Conservation (phyloP, 495 filamentous ascomycete species). For the Penicillium daleae region DNA sequence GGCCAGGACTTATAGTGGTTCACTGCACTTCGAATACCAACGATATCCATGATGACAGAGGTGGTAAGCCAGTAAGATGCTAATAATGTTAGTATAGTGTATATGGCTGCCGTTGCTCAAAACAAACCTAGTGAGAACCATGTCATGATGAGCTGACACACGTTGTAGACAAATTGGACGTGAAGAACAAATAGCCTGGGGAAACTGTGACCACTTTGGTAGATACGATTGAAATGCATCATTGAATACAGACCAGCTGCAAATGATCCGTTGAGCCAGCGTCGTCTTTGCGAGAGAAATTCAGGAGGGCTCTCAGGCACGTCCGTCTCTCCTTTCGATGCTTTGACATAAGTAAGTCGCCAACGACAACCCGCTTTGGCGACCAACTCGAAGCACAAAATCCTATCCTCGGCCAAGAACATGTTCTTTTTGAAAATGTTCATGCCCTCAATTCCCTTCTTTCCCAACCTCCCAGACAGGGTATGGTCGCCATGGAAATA, state of each 20-base stretch:
- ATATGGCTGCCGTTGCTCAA: background rate
- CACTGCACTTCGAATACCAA: slow-evolving; percentile 62
- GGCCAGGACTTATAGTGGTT: slow-evolving; percentile 53
- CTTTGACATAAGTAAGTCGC: slow-evolving; percentile 97
- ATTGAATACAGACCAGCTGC: slow-evolving; percentile 87
- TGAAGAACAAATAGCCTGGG: slow-evolving; percentile 92
- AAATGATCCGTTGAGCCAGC: slow-evolving; percentile 94
- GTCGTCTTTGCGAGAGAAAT: slow-evolving; percentile 86
- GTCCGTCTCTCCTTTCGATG: slow-evolving; percentile 96
- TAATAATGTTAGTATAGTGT: slow-evolving; percentile 19
- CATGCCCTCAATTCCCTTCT: slow-evolving; percentile 99
- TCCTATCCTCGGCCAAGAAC: slow-evolving; percentile 99
- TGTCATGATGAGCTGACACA: slow-evolving; percentile 75
- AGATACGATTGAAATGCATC: slow-evolving; percentile 94
- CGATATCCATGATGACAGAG: slow-evolving; percentile 89
- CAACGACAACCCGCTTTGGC: slow-evolving; percentile 97
- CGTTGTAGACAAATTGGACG: slow-evolving; percentile 86
- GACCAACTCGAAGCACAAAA: slow-evolving; percentile 97
- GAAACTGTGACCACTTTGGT: slow-evolving; percentile 88
- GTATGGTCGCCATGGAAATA: slow-evolving; percentile 99
- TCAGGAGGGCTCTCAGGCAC: slow-evolving; percentile 86
- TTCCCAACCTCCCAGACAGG: slow-evolving; percentile 85
- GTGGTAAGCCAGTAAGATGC: slow-evolving; percentile 89
- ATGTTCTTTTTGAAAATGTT: slow-evolving; percentile 99
- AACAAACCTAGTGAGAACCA: slow-evolving; percentile 84